These are phyloP conservation scores for Crithidia brevicula DNA, from an alignment of 208 protist genomes.

Conservation along the genomic window DNA sequence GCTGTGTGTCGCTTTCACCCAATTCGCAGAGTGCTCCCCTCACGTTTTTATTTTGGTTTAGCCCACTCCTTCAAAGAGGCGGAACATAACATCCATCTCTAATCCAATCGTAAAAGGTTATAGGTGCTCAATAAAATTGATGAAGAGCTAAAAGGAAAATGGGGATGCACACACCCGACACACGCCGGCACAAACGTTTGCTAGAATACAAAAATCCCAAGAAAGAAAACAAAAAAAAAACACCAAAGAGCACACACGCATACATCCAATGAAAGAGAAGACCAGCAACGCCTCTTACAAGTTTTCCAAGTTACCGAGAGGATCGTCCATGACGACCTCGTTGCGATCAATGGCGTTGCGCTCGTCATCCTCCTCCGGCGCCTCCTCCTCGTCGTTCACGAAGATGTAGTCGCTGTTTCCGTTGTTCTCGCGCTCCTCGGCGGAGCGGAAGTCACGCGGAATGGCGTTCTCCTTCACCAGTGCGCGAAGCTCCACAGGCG, in stretches of 20 bases:
- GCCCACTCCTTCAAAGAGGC: too few relatives aligned
- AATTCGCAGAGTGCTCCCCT: too few relatives aligned
- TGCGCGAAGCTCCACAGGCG: constrained; percentile 66
- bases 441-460: constrained; percentile 82
- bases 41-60: too few relatives aligned
- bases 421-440: constrained; percentile 67
- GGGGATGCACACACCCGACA: too few relatives aligned
- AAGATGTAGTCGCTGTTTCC: constrained; percentile 75
- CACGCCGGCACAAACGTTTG: too few relatives aligned
- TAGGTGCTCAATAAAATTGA: too few relatives aligned
- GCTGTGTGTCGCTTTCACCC: too few relatives aligned
- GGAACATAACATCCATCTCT: too few relatives aligned
- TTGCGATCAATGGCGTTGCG: constrained; percentile 68
- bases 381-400: constrained; percentile 75
- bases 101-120: too few relatives aligned
- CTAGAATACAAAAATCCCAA: background rate
- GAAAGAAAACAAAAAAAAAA: constrained; percentile 2
- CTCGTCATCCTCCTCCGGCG: constrained; percentile 53
- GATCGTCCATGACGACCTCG: constrained; percentile 77
- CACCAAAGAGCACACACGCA: background rate
- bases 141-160: too few relatives aligned
- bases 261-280: background rate
- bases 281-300: constrained; percentile 42
- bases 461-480: constrained; percentile 84
- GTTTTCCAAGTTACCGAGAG: constrained; percentile 64